Conservation (phyloP, 805 yeast species). For the Candida xyloterini region DNA sequence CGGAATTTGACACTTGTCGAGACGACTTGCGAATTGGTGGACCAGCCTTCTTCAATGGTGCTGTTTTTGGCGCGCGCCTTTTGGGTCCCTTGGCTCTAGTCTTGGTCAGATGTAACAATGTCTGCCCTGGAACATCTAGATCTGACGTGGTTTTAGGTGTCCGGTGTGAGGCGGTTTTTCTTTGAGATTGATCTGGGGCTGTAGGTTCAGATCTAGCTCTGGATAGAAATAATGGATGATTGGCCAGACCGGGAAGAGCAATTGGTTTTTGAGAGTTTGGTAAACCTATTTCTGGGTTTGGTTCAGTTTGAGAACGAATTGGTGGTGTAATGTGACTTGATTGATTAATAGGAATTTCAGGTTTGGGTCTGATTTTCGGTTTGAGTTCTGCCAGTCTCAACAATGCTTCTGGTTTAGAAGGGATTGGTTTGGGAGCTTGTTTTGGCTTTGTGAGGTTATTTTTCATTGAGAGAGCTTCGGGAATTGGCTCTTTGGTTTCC, state of each 20-base stretch:
- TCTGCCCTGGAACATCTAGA: slow-evolving; percentile 24
- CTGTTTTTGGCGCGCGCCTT: slow-evolving; percentile 41
- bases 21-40: slow-evolving; percentile 30
- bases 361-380: not conserved
- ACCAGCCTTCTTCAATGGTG: slow-evolving; percentile 21
- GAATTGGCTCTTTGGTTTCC: slow-evolving; percentile 13
- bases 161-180: not conserved
- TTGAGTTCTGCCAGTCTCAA: slow-evolving; percentile 14
- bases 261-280: slow-evolving; percentile 4
- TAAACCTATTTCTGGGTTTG: not conserved
- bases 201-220: slow-evolving; percentile 2
- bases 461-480: slow-evolving; percentile 30
- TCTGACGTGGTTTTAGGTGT: slow-evolving; percentile 17
- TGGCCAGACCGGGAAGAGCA: slow-evolving; percentile 22
- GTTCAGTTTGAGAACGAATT: not conserved
- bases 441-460: slow-evolving; percentile 19
- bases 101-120: slow-evolving; percentile 45
- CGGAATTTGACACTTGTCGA: slow-evolving; percentile 27
- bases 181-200: not conserved
- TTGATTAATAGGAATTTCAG: too few species aligned
- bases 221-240: not conserved
- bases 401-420: slow-evolving; percentile 30
- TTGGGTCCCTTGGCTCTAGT: slow-evolving; percentile 51
- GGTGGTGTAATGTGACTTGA: not conserved
- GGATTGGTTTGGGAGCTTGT: slow-evolving; percentile 16